Evolutionary conservation across 78 protist genomes (phyloP).

Genomic region (Dictyostelium firmibasis): DNA sequence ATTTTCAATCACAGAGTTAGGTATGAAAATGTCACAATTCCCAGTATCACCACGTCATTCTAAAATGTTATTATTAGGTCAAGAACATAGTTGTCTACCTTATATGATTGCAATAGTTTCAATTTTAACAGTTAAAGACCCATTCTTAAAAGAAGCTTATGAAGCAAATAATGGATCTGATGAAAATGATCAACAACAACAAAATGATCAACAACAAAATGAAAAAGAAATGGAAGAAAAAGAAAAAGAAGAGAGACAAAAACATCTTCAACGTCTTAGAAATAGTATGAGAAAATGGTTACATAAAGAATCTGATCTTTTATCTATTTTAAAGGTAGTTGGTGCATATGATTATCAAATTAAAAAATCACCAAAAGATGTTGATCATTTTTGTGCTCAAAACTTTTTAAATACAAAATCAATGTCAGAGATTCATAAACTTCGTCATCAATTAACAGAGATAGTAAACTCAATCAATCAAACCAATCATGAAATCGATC

Average conservation of each 20-base stretch:
- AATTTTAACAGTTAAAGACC: constrained; percentile 85
- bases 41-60: constrained; percentile 93
- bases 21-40: constrained; percentile 75
- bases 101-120: constrained; percentile 89
- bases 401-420: constrained; percentile 47
- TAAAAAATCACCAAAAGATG: neutral
- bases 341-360: constrained; percentile 78
- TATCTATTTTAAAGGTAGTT: constrained; percentile 57
- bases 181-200: neutral
- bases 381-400: constrained; percentile 27
- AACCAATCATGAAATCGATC: neutral
- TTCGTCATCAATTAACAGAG: constrained; percentile 56
- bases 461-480: constrained; percentile 29
- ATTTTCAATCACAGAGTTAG: constrained; percentile 68
- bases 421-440: constrained; percentile 71
- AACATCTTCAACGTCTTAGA: constrained; percentile 2
- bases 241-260: constrained; percentile 36
- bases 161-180: neutral
- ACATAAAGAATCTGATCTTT: constrained; percentile 49
- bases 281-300: constrained; percentile 41
- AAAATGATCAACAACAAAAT: neutral
- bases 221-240: constrained; percentile 38
- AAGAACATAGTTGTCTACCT: constrained; percentile 73
- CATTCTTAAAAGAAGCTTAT: constrained; percentile 34
- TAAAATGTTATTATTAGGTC: constrained; percentile 89